A percentile compares a stretch with the other conserved stretches of the same genome.
These are phyloP conservation scores for Barnettozyma sp. DNA, from an alignment of 805 yeast species.

Conservation along the genomic window DNA sequence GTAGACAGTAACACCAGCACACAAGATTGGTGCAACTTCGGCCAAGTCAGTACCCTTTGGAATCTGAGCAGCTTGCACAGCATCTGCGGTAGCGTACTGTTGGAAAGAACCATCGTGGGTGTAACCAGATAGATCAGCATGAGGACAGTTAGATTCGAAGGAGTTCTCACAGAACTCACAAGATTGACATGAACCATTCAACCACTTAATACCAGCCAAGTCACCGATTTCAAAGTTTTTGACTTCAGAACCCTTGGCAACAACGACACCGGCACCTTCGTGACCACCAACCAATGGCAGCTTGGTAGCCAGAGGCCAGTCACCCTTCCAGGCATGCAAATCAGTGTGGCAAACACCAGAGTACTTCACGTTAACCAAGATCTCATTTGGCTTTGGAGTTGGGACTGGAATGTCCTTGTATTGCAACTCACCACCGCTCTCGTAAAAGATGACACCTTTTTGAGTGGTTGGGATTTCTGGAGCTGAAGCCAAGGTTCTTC, in stretches of 20 bases:
- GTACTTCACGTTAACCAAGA: conserved; percentile 59
- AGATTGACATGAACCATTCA: conserved; percentile 59
- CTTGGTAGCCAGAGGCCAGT: conserved; percentile 42
- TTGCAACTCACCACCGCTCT: conserved; percentile 41
- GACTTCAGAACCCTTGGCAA: conserved; percentile 55
- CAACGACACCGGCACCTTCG: conserved; percentile 71
- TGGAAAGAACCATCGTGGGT: conserved; percentile 44
- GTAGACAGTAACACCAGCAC: conserved; percentile 50
- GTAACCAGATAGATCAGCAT: conserved; percentile 62
- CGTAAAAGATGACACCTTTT: conserved; percentile 47
- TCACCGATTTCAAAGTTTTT: conserved; percentile 59
- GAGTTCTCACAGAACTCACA: conserved; percentile 60
- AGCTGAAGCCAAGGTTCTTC: conserved; percentile 26
- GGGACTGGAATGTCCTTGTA: conserved; percentile 54
- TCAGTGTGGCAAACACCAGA: conserved; percentile 75
- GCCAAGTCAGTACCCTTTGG: conserved; percentile 55
- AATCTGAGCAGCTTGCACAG: conserved; percentile 56
- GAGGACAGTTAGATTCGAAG: conserved; percentile 59
- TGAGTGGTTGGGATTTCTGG: conserved; percentile 40
- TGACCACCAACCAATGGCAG: conserved; percentile 68
- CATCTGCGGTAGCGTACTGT: conserved; percentile 61
- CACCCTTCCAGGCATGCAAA: conserved; percentile 50
- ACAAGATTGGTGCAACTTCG: conserved; percentile 45
- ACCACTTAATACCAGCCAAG: conserved; percentile 64
- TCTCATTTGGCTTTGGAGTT: conserved; percentile 55